Evolutionary conservation across 1,139 yeast species (phyloP), one percentile per base, ranked within the genome.

Genomic region (Nakaseomyces nivariensis): DNA sequence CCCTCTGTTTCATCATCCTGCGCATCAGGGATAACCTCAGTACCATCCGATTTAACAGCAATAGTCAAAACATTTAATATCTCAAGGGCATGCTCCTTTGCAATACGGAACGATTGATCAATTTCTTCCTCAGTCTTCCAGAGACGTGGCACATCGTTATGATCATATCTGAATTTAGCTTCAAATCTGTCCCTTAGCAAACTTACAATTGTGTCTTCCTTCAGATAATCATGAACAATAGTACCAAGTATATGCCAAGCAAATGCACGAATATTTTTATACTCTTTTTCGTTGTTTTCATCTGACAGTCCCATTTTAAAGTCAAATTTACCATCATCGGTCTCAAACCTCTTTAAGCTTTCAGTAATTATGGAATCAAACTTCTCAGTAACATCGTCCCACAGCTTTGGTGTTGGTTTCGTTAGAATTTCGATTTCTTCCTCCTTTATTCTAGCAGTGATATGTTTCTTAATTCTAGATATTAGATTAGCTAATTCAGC

Each of bases 121-220:
- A 92, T 77, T 59, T 90, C 95, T 43, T 73, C 74, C 40, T 82
- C 78, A 51, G 81, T 81, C 56, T 80, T 82, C 84, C 95, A 92
- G 46, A 90, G 74, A 48, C 80, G 76, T 5, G 98, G 98, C 40
- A 88, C 70, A 4, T 94, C 95, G 55, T 82, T 77, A 45, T 77
- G 81, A 66, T 89, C 96, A 64, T 85, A 92, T 58, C 94, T 75
- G 70, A 92, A 92, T 49, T 71, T 72, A 52, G 82, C 87, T 60
- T 90, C 97, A 68, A 92, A 92, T 54, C 78, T 71, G 49, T 81
- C 86, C 64, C 82, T 79, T 60, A 85, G 64, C 29, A 82, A 72
- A 46, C 72, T 71, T 2, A 81, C 72, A 24, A 81, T 72, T 22
- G 73, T 77, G 47, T 82, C 88, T 54, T 78, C 83, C 22, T 77